Evolutionary conservation across 2,329 filamentous ascomycete genomes (phyloP), one percentile per base, ranked within the genome.

Genomic region (Ophiostoma montium): DNA sequence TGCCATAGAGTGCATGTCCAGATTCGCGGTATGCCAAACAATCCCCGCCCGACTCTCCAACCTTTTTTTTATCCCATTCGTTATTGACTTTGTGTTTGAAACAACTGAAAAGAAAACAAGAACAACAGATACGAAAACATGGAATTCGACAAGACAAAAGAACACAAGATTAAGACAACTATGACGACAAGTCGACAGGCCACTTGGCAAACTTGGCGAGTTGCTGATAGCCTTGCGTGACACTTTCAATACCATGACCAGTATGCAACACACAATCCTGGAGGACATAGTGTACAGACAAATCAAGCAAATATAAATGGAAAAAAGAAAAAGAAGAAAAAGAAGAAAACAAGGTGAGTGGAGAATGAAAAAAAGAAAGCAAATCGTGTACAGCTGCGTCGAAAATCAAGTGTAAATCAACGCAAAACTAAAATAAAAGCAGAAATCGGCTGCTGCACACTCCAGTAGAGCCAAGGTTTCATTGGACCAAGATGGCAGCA

Each of bases 401-500:
- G 36, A 15, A 41, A 41, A 41, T 41, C 38, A 41, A 41, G 16
- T 23, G 27, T 41, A 42, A 42, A 42, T 31, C 39, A 27, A 27
- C 23, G 23, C 23, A 27, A n/a, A n/a, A n/a, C n/a, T n/a, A n/a
- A n/a, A n/a, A n/a, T n/a, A n/a, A 11, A 41, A 31, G 41, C 47
- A 47, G 36, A 46, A 36, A 47, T 39, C 19, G 12, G 36, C 11
- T 46, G 41, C 41, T 46, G 33, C 15, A 23, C 33, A 21, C 27
- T 8, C 33, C 46, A 38, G 39, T 35, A 48, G 43, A 41, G 32
- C 35, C 46, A 39, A 38, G 39, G 39, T 42, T 27, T 13, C 6
- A 11, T 23, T 48, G 31, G 36, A 23, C 35, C 47, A 36, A 38
- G 31, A 23, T 46, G 18, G 35, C 45, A 51, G 50, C 27, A 46